These are phyloP conservation scores for Phyllosticta citrichinensis DNA, from an alignment of 2,329 filamentous ascomycete genomes.

Conservation along the genomic window DNA sequence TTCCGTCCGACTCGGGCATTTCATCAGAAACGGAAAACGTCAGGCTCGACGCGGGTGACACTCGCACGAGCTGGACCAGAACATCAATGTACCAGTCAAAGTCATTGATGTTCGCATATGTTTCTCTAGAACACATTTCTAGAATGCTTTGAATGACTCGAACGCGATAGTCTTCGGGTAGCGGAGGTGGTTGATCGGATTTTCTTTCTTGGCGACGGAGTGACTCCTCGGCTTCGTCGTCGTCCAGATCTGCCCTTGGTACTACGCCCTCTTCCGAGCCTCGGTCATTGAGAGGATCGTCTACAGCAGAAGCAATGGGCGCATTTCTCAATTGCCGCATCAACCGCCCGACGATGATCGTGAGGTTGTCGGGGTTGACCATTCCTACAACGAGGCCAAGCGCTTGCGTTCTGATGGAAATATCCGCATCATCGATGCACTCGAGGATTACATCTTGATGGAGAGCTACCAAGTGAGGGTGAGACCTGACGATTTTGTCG, in stretches of 20 bases:
- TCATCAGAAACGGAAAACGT: background rate
- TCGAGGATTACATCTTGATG: constrained; percentile 95
- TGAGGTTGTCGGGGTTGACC: constrained; percentile 79
- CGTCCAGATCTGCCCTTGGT: constrained; percentile 46
- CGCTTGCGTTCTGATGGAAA: constrained; percentile 88
- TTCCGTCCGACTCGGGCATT: constrained; percentile 14
- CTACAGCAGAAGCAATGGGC: constrained; percentile 43
- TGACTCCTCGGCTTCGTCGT: constrained; percentile 45
- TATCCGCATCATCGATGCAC: constrained; percentile 90
- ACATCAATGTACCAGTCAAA: constrained; percentile 98
- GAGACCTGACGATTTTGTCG: constrained; percentile 84
- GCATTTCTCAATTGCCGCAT: constrained; percentile 71
- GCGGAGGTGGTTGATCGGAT: constrained; percentile 43
- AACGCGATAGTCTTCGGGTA: constrained; percentile 78
- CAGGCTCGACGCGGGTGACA: constrained; percentile 42
- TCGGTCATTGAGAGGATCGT: constrained; percentile 39
- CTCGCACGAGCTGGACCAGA: constrained; percentile 70
- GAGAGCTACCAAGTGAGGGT: constrained; percentile 77
- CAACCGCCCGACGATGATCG: constrained; percentile 73
- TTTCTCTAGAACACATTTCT: constrained; percentile 81
- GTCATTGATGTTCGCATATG: constrained; percentile 74
- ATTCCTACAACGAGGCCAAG: constrained; percentile 87
- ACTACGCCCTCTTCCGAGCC: constrained; percentile 32
- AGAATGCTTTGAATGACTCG: constrained; percentile 77
- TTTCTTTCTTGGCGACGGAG: constrained; percentile 43